Evolutionary conservation across 495 filamentous ascomycete species (phyloP), one percentile per base, ranked within the genome.

Genomic region (Hyaloscypha bicolor): DNA sequence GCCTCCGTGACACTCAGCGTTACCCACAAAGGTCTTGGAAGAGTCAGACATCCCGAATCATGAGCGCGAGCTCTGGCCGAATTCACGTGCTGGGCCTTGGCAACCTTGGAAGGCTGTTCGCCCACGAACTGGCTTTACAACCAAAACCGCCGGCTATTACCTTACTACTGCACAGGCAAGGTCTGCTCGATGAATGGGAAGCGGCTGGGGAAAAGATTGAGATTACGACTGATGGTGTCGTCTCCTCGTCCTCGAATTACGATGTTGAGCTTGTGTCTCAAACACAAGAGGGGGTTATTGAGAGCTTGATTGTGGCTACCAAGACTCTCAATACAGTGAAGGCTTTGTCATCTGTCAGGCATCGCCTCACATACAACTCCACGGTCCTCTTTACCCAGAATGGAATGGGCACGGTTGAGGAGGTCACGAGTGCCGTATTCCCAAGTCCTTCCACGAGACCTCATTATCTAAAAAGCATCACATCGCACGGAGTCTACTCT

Each of bases 371-470:
- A 6, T 72, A 75, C 4, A 74, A 81, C 2, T 91, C 90, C 9
- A 90, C 91, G 0, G 83, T 97, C 33, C 78, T 90, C 12, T 90
- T 97, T 55, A 73, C 93, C 22, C 93, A 96, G 70, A 96, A 96
- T 68, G 93, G 93, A 22, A 90, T 96, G 89, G 93, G 76, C 19
- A 67, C 66, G 1, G 74, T 89, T 25, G 87, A 92, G 12, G 84
- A 88, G 64, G 76, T 93, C 25, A 89, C 86, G 65, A 74, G 84
- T 32, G 2, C 39, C 8, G 77, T 93, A 58, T 94, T 93, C 70
- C 86, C 90, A 6, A 80, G 91, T 68, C 80, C 82, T 1, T 65
- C 65, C 14, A 78, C 71, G 1, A 79, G 88, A 25, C 90, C 90
- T 9, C 80, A 87, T 45, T 92, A 88, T 67, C 85, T 94, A 73